phyloP scores from a whole-genome alignment of 2,329 filamentous ascomycete genomes.

The Camptophora hylomeconis region DNA sequence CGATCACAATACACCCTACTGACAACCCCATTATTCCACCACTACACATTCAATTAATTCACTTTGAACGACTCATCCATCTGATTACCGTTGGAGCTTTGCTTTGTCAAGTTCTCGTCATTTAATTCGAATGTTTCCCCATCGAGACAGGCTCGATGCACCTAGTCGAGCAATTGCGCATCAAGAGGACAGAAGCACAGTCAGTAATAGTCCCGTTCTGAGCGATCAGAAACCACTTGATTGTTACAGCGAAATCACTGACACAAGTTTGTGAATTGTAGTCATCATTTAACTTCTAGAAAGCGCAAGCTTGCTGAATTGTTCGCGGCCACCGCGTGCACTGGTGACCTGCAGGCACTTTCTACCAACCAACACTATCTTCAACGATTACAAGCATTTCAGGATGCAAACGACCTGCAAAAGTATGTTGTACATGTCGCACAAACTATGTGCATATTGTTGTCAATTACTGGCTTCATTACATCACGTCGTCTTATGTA shows the following conservation, averaged over 20 bases:
- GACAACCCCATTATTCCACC: conserved; percentile 20
- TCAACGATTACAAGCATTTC: conserved; percentile 39
- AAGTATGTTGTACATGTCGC: conserved; percentile 33
- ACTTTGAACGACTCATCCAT: conserved; percentile 31
- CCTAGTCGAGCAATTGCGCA: conserved; percentile 34
- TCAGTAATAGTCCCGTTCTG: conserved; percentile 26
- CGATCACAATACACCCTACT: conserved; percentile 1
- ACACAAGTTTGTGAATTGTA: conserved; percentile 27
- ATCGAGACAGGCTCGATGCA: conserved; percentile 36
- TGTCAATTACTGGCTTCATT: background rate
- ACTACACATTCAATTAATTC: conserved; percentile 30
- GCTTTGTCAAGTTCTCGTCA: conserved; percentile 28
- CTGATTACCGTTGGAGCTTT: conserved; percentile 28
- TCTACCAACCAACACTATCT: conserved; percentile 42
- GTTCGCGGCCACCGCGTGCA: conserved; percentile 61
- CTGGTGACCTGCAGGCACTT: conserved; percentile 24
- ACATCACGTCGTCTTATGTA: conserved; percentile 13
- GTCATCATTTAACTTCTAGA: conserved; percentile 57
- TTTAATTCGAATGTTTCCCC: conserved; percentile 38
- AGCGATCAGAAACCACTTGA: conserved; percentile 17
- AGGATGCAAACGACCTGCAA: conserved; percentile 44
- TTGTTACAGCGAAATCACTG: conserved; percentile 20
- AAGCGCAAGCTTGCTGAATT: conserved; percentile 86
- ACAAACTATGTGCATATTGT: conserved; percentile 2
- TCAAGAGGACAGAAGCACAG: conserved; percentile 39